Evolutionary conservation across 2,329 filamentous ascomycete species (phyloP), one percentile per base, ranked within the genome.

Genomic region (Aspergillus transmontanensis): DNA sequence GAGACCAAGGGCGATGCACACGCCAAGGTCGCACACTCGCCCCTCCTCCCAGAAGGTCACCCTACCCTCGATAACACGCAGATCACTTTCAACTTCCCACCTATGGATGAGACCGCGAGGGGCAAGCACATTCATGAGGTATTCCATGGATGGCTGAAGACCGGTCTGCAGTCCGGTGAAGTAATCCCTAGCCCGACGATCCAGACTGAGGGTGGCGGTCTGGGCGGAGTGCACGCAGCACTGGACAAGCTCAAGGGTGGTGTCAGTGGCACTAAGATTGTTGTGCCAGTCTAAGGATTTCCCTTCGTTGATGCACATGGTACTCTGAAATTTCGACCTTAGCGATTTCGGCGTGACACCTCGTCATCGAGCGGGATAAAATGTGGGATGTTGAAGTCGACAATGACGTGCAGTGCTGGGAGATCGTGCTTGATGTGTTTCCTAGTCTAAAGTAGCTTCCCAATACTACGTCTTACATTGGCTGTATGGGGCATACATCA

Each of bases 221-320:
- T 72, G 55, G 65, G 59, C 12, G 63, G 66, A 30, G 55, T 68
- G 21, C 57, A 72, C 34, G 26, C 36, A 16, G 70, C 69, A 19
- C 45, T 72, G 48, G 65, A 72, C 61, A 63, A 66, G 16, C 39
- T 69, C 48, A 68, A 66, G 56, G 61, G 51, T 41, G 70, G 70
- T 3, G 70, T 71, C 1, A 72, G 70, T 59, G 64, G 63, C 28
- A 66, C 63, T 3, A 71, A 72, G 64, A 61, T 71, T 60, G 68
- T 71, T 45, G 55, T 71, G 48, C 55, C 46, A 21, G n/a, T 59
- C 16, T 41, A 43, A 59, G 23, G 21, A 46, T 23, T 26, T 21
- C n/a, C 4, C 23, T 14, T 23, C 23, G n/a, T 21, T 46, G 11
- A 46, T 28, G 9, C 10, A 4, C 32, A 34, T 11, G 11, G 3